Evolutionary conservation across 2,329 filamentous ascomycete genomes (phyloP).

Genomic region (Apiospora malaysiana): DNA sequence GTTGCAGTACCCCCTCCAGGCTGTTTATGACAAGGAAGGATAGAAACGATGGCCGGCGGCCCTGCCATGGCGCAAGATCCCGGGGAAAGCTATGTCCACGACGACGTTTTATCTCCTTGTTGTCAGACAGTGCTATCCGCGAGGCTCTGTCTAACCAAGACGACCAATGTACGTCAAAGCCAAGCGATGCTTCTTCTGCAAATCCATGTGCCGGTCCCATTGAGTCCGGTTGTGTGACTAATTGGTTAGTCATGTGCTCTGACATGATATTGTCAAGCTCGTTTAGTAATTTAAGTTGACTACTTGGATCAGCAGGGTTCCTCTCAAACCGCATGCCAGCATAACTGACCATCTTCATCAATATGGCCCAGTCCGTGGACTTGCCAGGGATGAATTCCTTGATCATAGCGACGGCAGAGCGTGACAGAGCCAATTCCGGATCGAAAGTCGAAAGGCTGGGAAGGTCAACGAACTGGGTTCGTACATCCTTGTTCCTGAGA

Average conservation of each 20-base stretch:
- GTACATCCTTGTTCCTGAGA: not conserved
- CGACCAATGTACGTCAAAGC: not conserved
- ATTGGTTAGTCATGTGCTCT: not conserved
- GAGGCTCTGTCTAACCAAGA: not conserved
- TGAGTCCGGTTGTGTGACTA: not conserved
- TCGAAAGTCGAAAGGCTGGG: not conserved
- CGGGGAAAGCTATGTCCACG: too few relatives aligned
- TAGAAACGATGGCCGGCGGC: not conserved
- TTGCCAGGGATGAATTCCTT: not conserved
- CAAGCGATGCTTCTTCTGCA: not conserved
- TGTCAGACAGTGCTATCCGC: not conserved
- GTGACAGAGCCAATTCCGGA: not conserved
- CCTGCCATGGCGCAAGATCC: not conserved
- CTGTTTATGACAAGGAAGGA: not conserved
- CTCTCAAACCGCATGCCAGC: not conserved
- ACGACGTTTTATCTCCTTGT: not conserved
- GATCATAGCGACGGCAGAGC: not conserved
- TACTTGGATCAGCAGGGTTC: not conserved
- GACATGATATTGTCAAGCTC: conserved; percentile 8
- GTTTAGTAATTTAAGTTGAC: not conserved
- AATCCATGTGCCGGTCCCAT: not conserved
- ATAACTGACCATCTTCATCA: not conserved
- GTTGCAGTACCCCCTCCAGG: not conserved
- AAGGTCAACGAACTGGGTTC: not conserved
- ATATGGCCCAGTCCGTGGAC: not conserved